Evolutionary conservation across 2,329 filamentous ascomycete species (phyloP).

Genomic region (Claviceps humidiphila): DNA sequence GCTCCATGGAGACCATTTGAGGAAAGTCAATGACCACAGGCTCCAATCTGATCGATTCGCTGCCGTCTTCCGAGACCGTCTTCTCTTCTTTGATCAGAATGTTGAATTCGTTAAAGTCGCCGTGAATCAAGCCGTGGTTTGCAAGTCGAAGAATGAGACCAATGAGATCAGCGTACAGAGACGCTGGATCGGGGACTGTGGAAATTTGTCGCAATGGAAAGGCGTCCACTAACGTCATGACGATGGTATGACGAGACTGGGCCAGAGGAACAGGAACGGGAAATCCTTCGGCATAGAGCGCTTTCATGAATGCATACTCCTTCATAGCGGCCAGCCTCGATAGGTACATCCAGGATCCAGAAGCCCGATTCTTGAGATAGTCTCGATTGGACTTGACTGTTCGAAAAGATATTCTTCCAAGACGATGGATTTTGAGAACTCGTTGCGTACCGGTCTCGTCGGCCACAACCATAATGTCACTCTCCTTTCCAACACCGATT

Average conservation of each 20-base stretch:
- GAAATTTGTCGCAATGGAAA: conserved; percentile 85
- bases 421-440: conserved; percentile 88
- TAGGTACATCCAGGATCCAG: conserved; percentile 96
- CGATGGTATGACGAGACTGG: conserved; percentile 87
- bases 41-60: conserved; percentile 39
- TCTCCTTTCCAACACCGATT: conserved; percentile 94
- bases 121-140: conserved; percentile 81
- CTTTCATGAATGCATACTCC: conserved; percentile 90
- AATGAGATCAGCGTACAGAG: conserved; percentile 86
- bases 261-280: conserved; percentile 77
- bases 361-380: conserved; percentile 70
- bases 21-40: conserved; percentile 95
- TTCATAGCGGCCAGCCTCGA: conserved; percentile 84
- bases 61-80: conserved; percentile 24
- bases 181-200: conserved; percentile 66
- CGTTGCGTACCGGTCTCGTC: conserved; percentile 62
- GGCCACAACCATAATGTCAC: conserved; percentile 90
- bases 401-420: conserved; percentile 92
- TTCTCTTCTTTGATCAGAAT: conserved; percentile 75
- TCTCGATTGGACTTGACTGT: conserved; percentile 93
- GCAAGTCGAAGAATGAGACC: conserved; percentile 73
- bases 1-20: conserved; percentile 94
- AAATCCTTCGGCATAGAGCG: conserved; percentile 70
- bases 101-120: conserved; percentile 99
- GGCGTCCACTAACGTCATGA: conserved; percentile 89